Evolutionary conservation across 805 yeast species (phyloP).

Genomic region (Monosporozyma aquatica): DNA sequence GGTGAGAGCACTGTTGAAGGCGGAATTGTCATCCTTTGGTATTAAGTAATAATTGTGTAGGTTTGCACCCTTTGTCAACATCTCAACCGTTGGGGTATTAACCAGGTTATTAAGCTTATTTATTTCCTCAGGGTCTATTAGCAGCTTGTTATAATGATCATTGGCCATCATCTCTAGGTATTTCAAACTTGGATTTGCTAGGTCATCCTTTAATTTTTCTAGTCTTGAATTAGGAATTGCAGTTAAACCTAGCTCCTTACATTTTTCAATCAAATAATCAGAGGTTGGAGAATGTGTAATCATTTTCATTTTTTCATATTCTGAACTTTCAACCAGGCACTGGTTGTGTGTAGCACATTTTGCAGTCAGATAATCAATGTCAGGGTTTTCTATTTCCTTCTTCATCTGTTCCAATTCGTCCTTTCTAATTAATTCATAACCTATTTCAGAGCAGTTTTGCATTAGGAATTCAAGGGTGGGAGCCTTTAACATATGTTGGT

Average conservation of each 20-base stretch:
- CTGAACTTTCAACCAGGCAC: neutral
- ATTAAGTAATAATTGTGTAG: neutral
- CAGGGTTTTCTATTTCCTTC: slow-evolving; percentile 5
- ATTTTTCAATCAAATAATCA: slow-evolving; percentile 12
- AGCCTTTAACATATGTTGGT: slow-evolving; percentile 3
- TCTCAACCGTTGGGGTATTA: slow-evolving; percentile 13
- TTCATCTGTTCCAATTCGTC: neutral
- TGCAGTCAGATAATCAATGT: slow-evolving; percentile 12
- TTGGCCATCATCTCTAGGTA: neutral
- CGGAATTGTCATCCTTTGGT: neutral
- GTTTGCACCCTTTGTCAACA: slow-evolving; percentile 21
- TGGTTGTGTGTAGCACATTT: slow-evolving; percentile 7
- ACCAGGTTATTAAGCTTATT: slow-evolving; percentile 1
- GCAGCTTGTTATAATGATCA: slow-evolving; percentile 3
- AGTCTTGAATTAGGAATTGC: neutral
- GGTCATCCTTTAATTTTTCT: neutral
- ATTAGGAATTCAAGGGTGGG: neutral
- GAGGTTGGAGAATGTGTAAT: slow-evolving; percentile 6
- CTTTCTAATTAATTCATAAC: neutral
- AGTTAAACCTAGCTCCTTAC: slow-evolving; percentile 7
- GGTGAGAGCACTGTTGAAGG: neutral
- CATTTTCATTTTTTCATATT: neutral
- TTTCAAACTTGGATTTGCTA: slow-evolving; percentile 7
- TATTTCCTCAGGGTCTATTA: slow-evolving; percentile 12
- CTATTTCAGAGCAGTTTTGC: neutral